Evolutionary conservation across 805 yeast species (phyloP).

Genomic region (Ogataea ganodermae): DNA sequence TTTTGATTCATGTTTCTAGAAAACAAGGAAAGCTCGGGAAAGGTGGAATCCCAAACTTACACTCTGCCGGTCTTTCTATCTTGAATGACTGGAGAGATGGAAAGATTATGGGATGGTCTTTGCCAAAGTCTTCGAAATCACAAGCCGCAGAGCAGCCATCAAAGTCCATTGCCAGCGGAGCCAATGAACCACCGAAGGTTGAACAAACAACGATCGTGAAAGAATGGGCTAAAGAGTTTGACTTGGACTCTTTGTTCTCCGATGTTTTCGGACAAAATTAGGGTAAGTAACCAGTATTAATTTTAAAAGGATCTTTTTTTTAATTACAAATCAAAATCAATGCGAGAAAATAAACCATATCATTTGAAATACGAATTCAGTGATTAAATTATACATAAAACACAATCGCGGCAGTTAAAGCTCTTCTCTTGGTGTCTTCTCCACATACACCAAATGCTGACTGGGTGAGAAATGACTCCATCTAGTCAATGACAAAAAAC

Average conservation of each 20-base stretch:
- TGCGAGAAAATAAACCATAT: not conserved
- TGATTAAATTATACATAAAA: slow-evolving; percentile 1
- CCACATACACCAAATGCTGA: no score
- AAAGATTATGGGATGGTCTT: slow-evolving; percentile 85
- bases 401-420: not conserved
- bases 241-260: slow-evolving; percentile 76
- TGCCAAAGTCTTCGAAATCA: slow-evolving; percentile 53
- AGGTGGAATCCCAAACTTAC: slow-evolving; percentile 91
- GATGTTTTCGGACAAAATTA: slow-evolving; percentile 33
- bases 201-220: slow-evolving; percentile 80
- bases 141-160: slow-evolving; percentile 34
- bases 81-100: slow-evolving; percentile 98
- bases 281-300: not conserved
- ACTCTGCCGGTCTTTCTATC: slow-evolving; percentile 78
- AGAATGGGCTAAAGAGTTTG: slow-evolving; percentile 93
- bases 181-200: slow-evolving; percentile 46
- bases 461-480: not conserved
- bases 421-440: not conserved
- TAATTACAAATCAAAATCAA: not conserved
- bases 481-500: slow-evolving; percentile 1
- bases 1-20: slow-evolving; percentile 90
- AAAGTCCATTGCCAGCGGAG: slow-evolving; percentile 31
- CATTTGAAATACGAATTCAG: not conserved
- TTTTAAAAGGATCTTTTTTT: not conserved
- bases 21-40: slow-evolving; percentile 87